phyloP scores from a whole-genome alignment of 768 basidiomycete species.

The Crassisporium funariophilum region DNA sequence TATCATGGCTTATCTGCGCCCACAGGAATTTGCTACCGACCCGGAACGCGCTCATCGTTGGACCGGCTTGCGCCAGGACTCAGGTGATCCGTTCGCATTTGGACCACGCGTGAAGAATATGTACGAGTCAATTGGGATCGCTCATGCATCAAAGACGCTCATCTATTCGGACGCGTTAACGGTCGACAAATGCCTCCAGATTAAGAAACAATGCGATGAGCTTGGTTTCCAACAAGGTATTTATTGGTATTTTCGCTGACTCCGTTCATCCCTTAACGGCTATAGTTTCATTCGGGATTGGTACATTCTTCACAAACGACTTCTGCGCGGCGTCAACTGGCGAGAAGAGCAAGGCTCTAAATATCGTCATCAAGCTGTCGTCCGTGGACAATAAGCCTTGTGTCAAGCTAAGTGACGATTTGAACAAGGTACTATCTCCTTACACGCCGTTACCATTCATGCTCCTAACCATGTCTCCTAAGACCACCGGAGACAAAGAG shows the following conservation, averaged over 20 bases:
- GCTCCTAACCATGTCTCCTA: background rate
- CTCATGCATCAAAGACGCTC: constrained; percentile 63
- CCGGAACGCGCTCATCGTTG: constrained; percentile 68
- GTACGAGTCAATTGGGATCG: constrained; percentile 72
- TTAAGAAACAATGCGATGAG: constrained; percentile 73
- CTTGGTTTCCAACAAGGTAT: constrained; percentile 68
- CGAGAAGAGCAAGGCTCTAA: constrained; percentile 80
- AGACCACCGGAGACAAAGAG: constrained; percentile 72
- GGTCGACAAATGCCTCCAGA: constrained; percentile 65
- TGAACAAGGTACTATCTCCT: constrained; percentile 62
- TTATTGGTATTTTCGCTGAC: constrained; percentile 16
- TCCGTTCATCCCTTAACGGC: background rate
- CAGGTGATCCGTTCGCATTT: constrained; percentile 86
- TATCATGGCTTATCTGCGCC: background rate
- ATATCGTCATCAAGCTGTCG: constrained; percentile 93
- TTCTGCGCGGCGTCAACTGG: constrained; percentile 53
- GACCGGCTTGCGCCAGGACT: constrained; percentile 90
- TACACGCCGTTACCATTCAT: background rate
- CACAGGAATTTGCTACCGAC: constrained; percentile 59
- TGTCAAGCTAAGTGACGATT: constrained; percentile 93
- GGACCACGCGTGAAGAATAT: constrained; percentile 71
- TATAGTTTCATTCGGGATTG: constrained; percentile 88
- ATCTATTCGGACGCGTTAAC: constrained; percentile 86
- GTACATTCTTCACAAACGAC: constrained; percentile 91
- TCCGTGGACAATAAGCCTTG: constrained; percentile 74